phyloP scores from a whole-genome alignment of 164 flowering plant species.

The Liquidambar formosana region DNA sequence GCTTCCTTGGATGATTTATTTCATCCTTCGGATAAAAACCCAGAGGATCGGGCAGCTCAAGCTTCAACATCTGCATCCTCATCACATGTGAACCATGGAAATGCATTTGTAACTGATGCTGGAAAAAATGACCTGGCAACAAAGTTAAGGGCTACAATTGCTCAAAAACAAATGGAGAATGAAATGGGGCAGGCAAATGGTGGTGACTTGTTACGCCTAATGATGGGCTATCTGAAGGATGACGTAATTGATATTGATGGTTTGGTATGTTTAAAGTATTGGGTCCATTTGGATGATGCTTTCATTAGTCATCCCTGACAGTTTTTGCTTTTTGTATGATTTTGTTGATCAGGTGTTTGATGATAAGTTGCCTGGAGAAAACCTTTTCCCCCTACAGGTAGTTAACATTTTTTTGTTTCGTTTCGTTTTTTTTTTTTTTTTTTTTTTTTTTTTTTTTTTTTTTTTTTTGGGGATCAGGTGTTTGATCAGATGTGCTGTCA shows the following conservation, averaged over 20 bases:
- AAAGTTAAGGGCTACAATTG: slow-evolving; percentile 83
- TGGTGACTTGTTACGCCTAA: slow-evolving; percentile 68
- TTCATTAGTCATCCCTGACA: slow-evolving; percentile 5
- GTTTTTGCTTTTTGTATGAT: slow-evolving; percentile 7
- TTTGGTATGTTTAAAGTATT: slow-evolving; percentile 54
- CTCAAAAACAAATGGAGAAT: slow-evolving; percentile 80
- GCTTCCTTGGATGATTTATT: slow-evolving; percentile 95
- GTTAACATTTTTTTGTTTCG: background rate
- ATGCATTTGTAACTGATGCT: slow-evolving; percentile 36
- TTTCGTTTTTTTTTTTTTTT: too few relatives aligned
- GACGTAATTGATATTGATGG: slow-evolving; percentile 83
- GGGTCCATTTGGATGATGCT: background rate
- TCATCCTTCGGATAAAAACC: slow-evolving; percentile 64
- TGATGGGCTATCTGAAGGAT: slow-evolving; percentile 82
- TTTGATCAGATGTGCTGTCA: too few relatives aligned
- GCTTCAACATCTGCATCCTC: slow-evolving; percentile 82
- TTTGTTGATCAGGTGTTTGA: slow-evolving; percentile 79
- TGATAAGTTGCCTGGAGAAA: slow-evolving; percentile 84
- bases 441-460: too few relatives aligned
- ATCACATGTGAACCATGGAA: slow-evolving; percentile 43
- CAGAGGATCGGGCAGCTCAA: slow-evolving; percentile 53
- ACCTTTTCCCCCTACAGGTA: slow-evolving; percentile 89
- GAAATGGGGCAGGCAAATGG: slow-evolving; percentile 74
- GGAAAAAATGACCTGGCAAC: slow-evolving; percentile 83
- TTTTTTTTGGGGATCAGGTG: too few relatives aligned